Evolutionary conservation across 345 rosid genomes (phyloP), one percentile per base, ranked within the genome.

Genomic region (Murraya paniculata): DNA sequence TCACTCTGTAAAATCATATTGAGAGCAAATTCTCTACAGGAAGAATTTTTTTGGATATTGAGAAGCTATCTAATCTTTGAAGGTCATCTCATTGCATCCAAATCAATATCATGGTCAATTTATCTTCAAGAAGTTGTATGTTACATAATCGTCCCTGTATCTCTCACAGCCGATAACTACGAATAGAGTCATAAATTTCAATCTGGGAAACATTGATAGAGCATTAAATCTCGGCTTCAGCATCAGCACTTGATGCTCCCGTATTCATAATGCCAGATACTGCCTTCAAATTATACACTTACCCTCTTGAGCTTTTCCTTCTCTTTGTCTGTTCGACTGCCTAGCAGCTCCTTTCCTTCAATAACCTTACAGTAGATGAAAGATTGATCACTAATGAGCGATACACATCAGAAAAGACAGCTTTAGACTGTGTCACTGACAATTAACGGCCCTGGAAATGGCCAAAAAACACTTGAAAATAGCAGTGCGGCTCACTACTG

Each of bases 291-390:
- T 7, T 55, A 13, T 38, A 45, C 31, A 33, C 56, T n/a, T 84
- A 91, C 98, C 90, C 83, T 90, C 76, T 86, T 90, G 2, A 95
- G 92, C 74, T 86, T 90, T 73, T 91, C 91, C 82, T 90, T 95
- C 87, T 93, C 98, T 73, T 85, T 91, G 38, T 91, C 93, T 10
- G 98, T 91, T 7, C 89, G 89, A 59, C 95, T 94, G 75, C 53
- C 90, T 14, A 93, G 87, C 39, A 93, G 93, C 86, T 95, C 97
- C 74, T 86, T 93, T 68, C 98, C 98, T 82, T 88, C 79, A 72
- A 93, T 81, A 71, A 95, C 91, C 98, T 95, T 72, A 3, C 22
- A 76, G 36, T 8, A 19, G 57, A 73, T 48, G 61, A 21, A 64
- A 48, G 59, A 21, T 64, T 21, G 22, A 21, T 9, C 57, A 53